Base-by-base conservation (phyloP, 495 filamentous ascomycete species). In the Niebla homalea region DNA sequence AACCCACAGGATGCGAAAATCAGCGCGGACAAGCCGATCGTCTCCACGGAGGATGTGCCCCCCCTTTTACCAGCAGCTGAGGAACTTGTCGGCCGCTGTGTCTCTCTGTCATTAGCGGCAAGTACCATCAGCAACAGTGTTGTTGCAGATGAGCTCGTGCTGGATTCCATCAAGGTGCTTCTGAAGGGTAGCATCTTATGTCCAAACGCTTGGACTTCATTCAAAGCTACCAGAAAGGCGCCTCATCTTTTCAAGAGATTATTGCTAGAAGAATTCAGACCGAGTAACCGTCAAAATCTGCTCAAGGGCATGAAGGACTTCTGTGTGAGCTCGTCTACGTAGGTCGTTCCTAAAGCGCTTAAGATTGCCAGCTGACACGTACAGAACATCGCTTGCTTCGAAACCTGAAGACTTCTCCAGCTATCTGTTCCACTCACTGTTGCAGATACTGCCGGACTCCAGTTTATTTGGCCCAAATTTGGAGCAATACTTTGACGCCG, bases 111-210 rank as follows among this genome's bases (percentile, higher is more conserved):
- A 8, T 25, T 5, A 23, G 12, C 43, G 15, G 49, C 53, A 22
- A 46, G 40, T 21, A n/a, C 19, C 21, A 46, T 54, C 15, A 18
- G 25, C 20, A 29, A 48, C n/a, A 51, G 29, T 36, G 15, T 37
- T 20, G 46, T 52, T 15, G 52, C 57, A 22, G 51, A 71, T 40
- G 55, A 66, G 65, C 57, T 78, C 60, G 55, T 78, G 4, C 60
- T 68, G 41, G 58, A 73, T 37, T 74, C 73, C 23, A 81, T 88
- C 46, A 74, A 77, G 14, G 68, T 78, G 12, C 65, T 89, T 3
- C 64, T 87, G 0, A 78, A 86, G 60, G 77, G 71, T 15, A 85
- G 81, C 38, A 63, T 79, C 12, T 70, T 78, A 41, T 83, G 76
- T 46, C 52, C 62, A 11, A 49, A 57, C 0, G 74, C 87, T 53